phyloP scores from a whole-genome alignment of 2,329 filamentous ascomycete genomes.

The Trichoderma guizhouense region DNA sequence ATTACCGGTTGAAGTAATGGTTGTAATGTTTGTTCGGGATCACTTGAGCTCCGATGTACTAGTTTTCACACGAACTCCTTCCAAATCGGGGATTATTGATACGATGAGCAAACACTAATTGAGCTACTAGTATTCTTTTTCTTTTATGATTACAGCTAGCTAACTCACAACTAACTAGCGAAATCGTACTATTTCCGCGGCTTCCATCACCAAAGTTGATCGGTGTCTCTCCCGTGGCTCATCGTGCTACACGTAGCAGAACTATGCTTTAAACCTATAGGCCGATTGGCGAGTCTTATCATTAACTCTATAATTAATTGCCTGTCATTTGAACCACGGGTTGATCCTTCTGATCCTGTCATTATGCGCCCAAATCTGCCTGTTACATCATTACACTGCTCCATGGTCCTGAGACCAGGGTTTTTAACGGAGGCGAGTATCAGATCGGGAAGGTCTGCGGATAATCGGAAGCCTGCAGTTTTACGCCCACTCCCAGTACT shows the following conservation, averaged over 20 bases:
- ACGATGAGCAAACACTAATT: neutral
- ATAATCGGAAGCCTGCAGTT: slow-evolving; percentile 1
- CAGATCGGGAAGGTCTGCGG: slow-evolving; percentile 16
- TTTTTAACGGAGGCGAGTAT: neutral
- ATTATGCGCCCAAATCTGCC: neutral
- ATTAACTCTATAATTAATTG: neutral
- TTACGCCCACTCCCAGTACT: neutral
- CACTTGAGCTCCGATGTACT: neutral
- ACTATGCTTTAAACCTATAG: neutral
- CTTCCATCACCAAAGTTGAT: neutral
- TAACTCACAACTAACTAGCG: neutral
- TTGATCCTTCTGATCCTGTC: neutral
- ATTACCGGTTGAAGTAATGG: neutral
- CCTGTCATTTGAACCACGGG: neutral
- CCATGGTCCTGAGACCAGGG: neutral
- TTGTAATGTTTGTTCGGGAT: neutral
- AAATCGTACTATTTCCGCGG: neutral
- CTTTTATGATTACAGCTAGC: neutral
- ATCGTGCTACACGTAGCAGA: neutral
- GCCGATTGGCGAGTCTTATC: neutral
- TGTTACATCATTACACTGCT: neutral
- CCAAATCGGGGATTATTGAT: neutral
- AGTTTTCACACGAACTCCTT: neutral
- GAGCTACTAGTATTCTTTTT: neutral
- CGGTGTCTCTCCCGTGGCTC: neutral